Evolutionary conservation across 495 filamentous ascomycete genomes (phyloP).

Genomic region (Cercophora sp.): DNA sequence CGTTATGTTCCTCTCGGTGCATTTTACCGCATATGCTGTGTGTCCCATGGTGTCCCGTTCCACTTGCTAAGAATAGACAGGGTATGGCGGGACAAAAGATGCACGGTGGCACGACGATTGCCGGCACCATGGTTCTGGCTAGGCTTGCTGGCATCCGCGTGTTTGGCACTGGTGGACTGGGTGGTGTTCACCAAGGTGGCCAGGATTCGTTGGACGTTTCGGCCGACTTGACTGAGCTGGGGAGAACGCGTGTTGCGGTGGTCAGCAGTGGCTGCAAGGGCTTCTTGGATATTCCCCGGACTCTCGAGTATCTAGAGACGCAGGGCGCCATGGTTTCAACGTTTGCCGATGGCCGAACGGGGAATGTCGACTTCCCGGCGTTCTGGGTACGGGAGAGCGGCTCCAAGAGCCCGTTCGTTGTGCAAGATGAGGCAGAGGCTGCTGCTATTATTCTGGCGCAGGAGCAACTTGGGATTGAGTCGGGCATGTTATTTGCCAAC

Average conservation of each 20-base stretch:
- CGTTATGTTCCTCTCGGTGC: too few relatives aligned
- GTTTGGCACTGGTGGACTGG: constrained; percentile 81
- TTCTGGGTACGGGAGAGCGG: constrained; percentile 90
- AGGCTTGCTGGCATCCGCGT: constrained; percentile 84
- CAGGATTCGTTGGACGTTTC: constrained; percentile 88
- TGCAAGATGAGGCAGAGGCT: constrained; percentile 73
- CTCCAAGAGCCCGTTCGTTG: constrained; percentile 66
- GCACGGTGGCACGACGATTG: constrained; percentile 88
- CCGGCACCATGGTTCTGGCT: constrained; percentile 88
- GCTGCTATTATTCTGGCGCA: constrained; percentile 68
- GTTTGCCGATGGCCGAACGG: constrained; percentile 67
- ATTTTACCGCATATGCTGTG: too few relatives aligned
- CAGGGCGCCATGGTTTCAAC: constrained; percentile 84
- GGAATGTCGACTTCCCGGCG: constrained; percentile 72
- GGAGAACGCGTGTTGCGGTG: constrained; percentile 85
- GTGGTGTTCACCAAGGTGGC: constrained; percentile 89
- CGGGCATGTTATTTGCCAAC: constrained; percentile 81
- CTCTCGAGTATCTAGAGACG: constrained; percentile 91
- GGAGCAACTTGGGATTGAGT: constrained; percentile 59
- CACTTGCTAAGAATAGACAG: constrained; percentile 35
- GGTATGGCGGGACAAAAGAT: constrained; percentile 59
- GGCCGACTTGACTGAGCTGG: constrained; percentile 90
- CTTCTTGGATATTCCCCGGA: constrained; percentile 87
- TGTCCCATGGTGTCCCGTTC: too few relatives aligned
- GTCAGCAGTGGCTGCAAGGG: constrained; percentile 90